Evolutionary conservation across 1,139 yeast genomes (phyloP).

Genomic region (Protomyces gravidus): DNA sequence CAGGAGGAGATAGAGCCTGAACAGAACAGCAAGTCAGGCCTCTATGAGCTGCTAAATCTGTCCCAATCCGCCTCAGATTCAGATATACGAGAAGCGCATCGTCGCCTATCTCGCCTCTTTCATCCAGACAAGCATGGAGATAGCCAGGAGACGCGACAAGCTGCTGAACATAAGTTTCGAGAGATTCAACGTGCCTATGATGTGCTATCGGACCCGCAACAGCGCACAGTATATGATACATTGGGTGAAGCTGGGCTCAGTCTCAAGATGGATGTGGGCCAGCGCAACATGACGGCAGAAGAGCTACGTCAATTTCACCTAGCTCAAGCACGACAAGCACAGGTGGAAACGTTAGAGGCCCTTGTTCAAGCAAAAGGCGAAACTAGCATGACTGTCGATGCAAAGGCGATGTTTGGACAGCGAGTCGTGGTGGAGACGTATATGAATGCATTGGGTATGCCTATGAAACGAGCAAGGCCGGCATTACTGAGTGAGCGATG

Average conservation of each 20-base stretch:
- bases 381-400: constrained; percentile 11
- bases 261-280: constrained; percentile 35
- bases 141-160: not conserved
- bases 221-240: constrained; percentile 54
- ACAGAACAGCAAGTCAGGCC: not conserved
- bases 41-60: constrained; percentile 12
- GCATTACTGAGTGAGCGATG: constrained; percentile 16
- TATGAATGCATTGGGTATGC: constrained; percentile 7
- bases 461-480: constrained; percentile 17
- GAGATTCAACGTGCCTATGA: constrained; percentile 52
- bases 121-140: constrained; percentile 31
- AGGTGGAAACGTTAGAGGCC: constrained; percentile 25
- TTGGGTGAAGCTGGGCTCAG: constrained; percentile 46
- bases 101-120: constrained; percentile 26
- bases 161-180: constrained; percentile 24
- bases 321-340: constrained; percentile 17
- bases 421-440: constrained; percentile 19
- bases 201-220: constrained; percentile 57
- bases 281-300: constrained; percentile 25
- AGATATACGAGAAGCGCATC: constrained; percentile 27
- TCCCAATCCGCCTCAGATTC: constrained; percentile 19
- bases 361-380: constrained; percentile 26
- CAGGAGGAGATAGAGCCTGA: not conserved
- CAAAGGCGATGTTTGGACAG: constrained; percentile 19
- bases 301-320: constrained; percentile 14